Base-by-base conservation (phyloP, 495 filamentous ascomycete species). In the Xanthoparmelia taractica region DNA sequence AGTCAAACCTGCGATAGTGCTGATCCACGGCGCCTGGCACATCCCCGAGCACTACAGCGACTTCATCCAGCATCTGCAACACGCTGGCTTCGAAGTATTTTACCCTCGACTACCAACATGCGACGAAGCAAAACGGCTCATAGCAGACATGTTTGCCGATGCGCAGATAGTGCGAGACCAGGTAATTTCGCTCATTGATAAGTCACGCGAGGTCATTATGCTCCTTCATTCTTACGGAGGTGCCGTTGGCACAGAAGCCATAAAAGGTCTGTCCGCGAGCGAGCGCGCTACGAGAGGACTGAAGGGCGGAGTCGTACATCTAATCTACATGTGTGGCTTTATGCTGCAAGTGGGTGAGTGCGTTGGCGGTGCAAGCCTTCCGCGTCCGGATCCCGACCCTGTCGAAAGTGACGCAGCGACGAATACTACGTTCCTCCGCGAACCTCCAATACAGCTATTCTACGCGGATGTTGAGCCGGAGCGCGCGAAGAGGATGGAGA, bases 21-120 rank as follows among this genome's bases (percentile, higher is more conserved):
- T 79, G 31, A 65, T 78, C 58, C 76, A 77, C 43, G 76, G 78
- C 20, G 73, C 76, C 23, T 80, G 76, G 74, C 77, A 80, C 61
- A 71, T 69, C 1, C 74, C 74, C 11, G 33, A 69, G n/a, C 73
- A 73, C 63, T 79, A 77, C 69, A 57, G 67, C 6, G 59, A 55
- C 40, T 75, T 75, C 40, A 70, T 70, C 50, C 63, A 70, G 60
- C 66, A 65, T 27, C 73, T 79, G 27, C 55, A 70, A 63, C 37
- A 38, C 25, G 64, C 55, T 15, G 73, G 75, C 31, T 75, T 73
- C 67, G 65, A 61, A 52, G 75, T 78, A 11, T 63, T 73, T 41
- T 75, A 70, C 59, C 74, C 77, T 15, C 67, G 56, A 4, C 73
- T 77, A 15, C 73, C 75, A 17, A 71, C 67, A 47, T 74, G 72